Percentiles rank a stretch among this genome's conserved stretches.
These are phyloP conservation scores for Xerocomellus intermedius DNA, from an alignment of 768 basidiomycete genomes.

Conservation along the genomic window DNA sequence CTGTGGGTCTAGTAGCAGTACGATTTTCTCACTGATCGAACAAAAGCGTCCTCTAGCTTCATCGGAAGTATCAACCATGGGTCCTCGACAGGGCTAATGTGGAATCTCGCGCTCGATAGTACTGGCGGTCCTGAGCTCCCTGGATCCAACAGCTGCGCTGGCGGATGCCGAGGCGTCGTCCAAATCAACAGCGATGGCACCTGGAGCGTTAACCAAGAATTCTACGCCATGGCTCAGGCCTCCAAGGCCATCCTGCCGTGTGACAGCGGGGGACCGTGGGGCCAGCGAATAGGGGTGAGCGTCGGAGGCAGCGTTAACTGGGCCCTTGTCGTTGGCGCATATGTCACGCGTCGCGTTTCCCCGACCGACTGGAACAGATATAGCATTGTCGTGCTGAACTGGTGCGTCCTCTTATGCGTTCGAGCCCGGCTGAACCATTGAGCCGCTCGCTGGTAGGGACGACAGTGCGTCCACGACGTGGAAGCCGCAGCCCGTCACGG, in stretches of 20 bases:
- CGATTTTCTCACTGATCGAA: conserved; percentile 27
- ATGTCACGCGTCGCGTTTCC: conserved; percentile 53
- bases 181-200: conserved; percentile 64
- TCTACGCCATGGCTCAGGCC: conserved; percentile 72
- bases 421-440: not conserved
- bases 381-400: conserved; percentile 73
- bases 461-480: conserved; percentile 48
- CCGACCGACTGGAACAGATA: conserved; percentile 61
- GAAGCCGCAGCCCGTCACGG: conserved; percentile 51
- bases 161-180: conserved; percentile 65
- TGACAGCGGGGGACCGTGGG: conserved; percentile 66
- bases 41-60: conserved; percentile 27
- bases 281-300: conserved; percentile 62
- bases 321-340: conserved; percentile 66
- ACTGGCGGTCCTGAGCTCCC: conserved; percentile 65
- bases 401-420: conserved; percentile 32
- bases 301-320: conserved; percentile 55
- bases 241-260: conserved; percentile 72
- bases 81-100: conserved; percentile 57
- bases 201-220: conserved; percentile 72
- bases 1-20: conserved; percentile 39
- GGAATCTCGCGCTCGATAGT: conserved; percentile 69
- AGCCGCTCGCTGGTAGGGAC: conserved; percentile 32
- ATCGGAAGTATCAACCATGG: conserved; percentile 37
- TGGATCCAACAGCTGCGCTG: conserved; percentile 59